These are phyloP conservation scores for Rhynchospora pubera DNA, from an alignment of 176 grass and related monocot genomes.

Conservation along the genomic window DNA sequence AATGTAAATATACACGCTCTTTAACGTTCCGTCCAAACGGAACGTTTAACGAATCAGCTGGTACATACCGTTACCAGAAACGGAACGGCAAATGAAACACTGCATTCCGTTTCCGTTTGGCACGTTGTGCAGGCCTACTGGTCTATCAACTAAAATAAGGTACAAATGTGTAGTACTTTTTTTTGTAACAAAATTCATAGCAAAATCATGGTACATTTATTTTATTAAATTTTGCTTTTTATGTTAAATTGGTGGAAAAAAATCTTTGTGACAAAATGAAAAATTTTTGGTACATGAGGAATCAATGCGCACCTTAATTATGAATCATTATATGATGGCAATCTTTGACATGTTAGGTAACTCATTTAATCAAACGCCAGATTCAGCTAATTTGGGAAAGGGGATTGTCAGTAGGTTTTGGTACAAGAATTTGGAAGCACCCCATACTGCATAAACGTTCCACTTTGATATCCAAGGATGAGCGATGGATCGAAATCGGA, in stretches of 20 bases:
- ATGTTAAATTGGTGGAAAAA: neutral
- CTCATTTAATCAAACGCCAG: neutral
- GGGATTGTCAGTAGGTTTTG: neutral
- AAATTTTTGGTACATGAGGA: too few relatives aligned
- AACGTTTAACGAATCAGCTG: too few relatives aligned
- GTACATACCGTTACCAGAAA: too few relatives aligned
- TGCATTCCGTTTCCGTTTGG: too few relatives aligned
- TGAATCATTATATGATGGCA: neutral
- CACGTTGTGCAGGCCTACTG: too few relatives aligned
- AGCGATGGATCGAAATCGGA: neutral
- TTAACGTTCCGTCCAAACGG: too few relatives aligned
- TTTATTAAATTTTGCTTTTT: neutral
- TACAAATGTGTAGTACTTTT: neutral
- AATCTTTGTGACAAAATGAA: too few relatives aligned
- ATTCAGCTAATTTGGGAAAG: neutral
- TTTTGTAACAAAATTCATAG: neutral
- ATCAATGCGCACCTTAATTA: neutral
- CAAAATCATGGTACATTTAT: neutral
- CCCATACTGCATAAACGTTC: neutral
- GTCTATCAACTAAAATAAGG: neutral
- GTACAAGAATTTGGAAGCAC: constrained; percentile 6
- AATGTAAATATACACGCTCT: too few relatives aligned
- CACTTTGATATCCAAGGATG: neutral
- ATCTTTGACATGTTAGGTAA: neutral
- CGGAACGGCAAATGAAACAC: too few relatives aligned